Base-by-base conservation (phyloP, 768 basidiomycete species). In the Naganishia kalamii region DNA sequence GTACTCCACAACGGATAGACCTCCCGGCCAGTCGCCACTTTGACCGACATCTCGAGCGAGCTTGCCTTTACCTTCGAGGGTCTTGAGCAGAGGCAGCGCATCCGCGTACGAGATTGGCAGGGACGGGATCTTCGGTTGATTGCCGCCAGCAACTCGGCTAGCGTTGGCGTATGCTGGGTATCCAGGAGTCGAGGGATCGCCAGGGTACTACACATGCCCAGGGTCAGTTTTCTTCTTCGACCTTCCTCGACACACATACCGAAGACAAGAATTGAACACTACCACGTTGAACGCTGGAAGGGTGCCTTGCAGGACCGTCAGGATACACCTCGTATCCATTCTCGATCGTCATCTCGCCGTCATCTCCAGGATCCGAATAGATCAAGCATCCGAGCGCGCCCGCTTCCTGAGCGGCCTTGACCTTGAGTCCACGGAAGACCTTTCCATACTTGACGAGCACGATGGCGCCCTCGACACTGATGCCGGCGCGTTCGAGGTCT, bases 101-200 rank as follows among this genome's bases (percentile, higher is more conserved):
- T 92, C 94, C 49, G 81, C 79, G 87, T 89, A 93, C 0, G 88
- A 90, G 68, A 96, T 85, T 0, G 94, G 94, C n/a, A 97, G 77
- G 46, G 74, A 75, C 2, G 76, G 76, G 52, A 77, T 77, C n/a
- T 64, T 67, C 23, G 76, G 76, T 50, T 72, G 68, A 62, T 74
- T 77, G 30, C 76, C 79, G 25, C 80, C 84, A 63, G 66, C 82
- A 13, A 77, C 80, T 50, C 88, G 83, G 13, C 87, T 86, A 41
- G 85, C 85, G 72, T 92, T 86, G 74, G 86, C 83, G 76, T 97
- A 97, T 0, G 93, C 82, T 51, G 94, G 93, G 67, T 85, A 83
- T 11, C 88, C 89, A 5, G 93, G 92, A 3, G 94, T 97, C 0
- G 88, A 86, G 1, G 92, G 89, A 67, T 81, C 81, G 19, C 81